phyloP scores from a whole-genome alignment of 371 early-diverging fungal species.

The Apophysomyces trapeziformis region DNA sequence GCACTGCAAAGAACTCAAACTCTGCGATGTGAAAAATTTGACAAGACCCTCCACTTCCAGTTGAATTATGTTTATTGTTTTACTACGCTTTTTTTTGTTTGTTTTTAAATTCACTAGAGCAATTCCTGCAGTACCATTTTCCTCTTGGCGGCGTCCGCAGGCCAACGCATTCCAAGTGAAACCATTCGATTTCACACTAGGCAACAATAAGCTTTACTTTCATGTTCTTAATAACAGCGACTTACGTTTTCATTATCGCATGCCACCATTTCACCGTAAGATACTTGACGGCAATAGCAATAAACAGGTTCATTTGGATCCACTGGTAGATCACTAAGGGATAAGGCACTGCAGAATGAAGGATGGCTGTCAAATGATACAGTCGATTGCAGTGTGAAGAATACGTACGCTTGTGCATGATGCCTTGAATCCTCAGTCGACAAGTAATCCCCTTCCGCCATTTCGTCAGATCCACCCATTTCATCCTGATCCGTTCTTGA shows the following conservation, averaged over 20 bases:
- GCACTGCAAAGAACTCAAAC: slow-evolving; percentile 75
- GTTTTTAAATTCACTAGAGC: slow-evolving; percentile 57
- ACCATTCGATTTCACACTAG: slow-evolving; percentile 94
- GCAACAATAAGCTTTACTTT: background rate
- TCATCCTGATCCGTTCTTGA: slow-evolving; percentile 18
- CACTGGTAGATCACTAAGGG: slow-evolving; percentile 75
- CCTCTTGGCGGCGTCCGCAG: slow-evolving; percentile 82
- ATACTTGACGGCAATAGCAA: slow-evolving; percentile 93
- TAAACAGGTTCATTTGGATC: slow-evolving; percentile 97
- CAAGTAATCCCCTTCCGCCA: slow-evolving; percentile 23
- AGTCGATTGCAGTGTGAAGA: background rate
- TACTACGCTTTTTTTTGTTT: slow-evolving; percentile 41
- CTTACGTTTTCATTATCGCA: slow-evolving; percentile 91
- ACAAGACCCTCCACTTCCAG: slow-evolving; percentile 16
- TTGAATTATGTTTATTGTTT: background rate
- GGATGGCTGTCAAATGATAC: background rate
- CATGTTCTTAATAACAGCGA: background rate
- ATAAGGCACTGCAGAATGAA: slow-evolving; percentile 33
- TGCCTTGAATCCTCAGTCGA: slow-evolving; percentile 39
- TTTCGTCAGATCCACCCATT: background rate
- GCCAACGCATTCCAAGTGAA: slow-evolving; percentile 92
- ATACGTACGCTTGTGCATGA: slow-evolving; percentile 46
- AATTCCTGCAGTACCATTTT: slow-evolving; percentile 91
- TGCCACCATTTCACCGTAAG: slow-evolving; percentile 97
- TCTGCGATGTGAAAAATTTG: slow-evolving; percentile 58